phyloP scores from a whole-genome alignment of 2,329 filamentous ascomycete genomes.

The Xylariales sp. region DNA sequence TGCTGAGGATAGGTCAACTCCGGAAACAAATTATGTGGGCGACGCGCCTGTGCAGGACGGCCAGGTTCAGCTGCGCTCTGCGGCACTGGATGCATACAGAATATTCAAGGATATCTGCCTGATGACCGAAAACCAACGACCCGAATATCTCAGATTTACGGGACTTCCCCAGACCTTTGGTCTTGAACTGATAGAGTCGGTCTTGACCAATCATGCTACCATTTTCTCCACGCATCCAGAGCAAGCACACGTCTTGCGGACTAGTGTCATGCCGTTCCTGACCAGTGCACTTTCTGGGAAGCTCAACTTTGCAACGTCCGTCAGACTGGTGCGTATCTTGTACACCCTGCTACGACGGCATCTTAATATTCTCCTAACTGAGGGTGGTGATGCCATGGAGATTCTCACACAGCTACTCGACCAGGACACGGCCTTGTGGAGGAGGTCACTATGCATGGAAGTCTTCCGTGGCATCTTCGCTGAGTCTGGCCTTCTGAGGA shows the following conservation, averaged over 20 bases:
- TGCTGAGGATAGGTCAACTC: slow-evolving; percentile 62
- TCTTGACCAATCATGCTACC: slow-evolving; percentile 77
- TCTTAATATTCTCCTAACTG: slow-evolving; percentile 65
- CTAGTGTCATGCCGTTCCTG: slow-evolving; percentile 76
- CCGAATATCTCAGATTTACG: slow-evolving; percentile 76
- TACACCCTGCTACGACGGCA: slow-evolving; percentile 78
- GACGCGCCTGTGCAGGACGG: slow-evolving; percentile 65
- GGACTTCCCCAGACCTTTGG: slow-evolving; percentile 77
- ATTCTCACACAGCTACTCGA: slow-evolving; percentile 83
- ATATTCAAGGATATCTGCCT: slow-evolving; percentile 89
- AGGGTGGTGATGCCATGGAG: slow-evolving; percentile 79
- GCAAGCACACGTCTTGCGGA: slow-evolving; percentile 72
- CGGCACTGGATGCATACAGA: slow-evolving; percentile 80
- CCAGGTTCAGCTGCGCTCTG: slow-evolving; percentile 62
- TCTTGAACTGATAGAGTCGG: slow-evolving; percentile 86
- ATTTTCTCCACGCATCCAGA: slow-evolving; percentile 77
- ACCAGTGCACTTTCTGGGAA: slow-evolving; percentile 73
- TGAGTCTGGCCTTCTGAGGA: slow-evolving; percentile 71
- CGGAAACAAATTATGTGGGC: slow-evolving; percentile 55
- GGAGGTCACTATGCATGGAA: slow-evolving; percentile 84
- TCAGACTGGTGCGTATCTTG: slow-evolving; percentile 77
- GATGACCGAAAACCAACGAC: slow-evolving; percentile 76
- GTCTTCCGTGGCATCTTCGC: slow-evolving; percentile 81
- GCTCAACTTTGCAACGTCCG: slow-evolving; percentile 73
- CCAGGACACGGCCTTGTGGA: slow-evolving; percentile 80